phyloP scores from a whole-genome alignment of 192 early-diverging fungal genomes.

The Coemansia furcata region DNA sequence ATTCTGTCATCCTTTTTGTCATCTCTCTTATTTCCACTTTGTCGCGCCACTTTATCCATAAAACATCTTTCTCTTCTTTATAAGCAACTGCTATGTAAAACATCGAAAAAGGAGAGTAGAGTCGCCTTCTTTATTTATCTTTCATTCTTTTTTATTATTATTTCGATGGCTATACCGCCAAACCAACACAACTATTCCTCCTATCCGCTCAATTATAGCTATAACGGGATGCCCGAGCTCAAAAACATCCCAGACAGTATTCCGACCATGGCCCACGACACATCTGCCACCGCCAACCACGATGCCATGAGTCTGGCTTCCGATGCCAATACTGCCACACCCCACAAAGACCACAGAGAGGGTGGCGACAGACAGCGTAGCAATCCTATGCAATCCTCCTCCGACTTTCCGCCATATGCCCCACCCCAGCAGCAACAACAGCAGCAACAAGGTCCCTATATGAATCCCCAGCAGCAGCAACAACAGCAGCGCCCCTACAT shows the following conservation, averaged over 20 bases:
- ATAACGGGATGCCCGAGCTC: conserved; percentile 40
- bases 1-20: background rate
- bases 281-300: conserved; percentile 7
- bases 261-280: conserved; percentile 8
- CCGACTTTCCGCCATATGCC: background rate
- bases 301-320: conserved; percentile 11
- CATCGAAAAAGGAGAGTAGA: background rate
- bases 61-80: background rate
- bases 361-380: background rate
- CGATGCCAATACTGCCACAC: conserved; percentile 1
- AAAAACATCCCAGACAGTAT: conserved; percentile 14
- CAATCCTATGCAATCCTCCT: background rate
- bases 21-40: background rate
- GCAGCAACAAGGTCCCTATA: conserved; percentile 6
- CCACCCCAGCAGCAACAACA: conserved; percentile 4
- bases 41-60: background rate
- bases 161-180: conserved; percentile 11
- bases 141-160: background rate
- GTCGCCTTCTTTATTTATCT: conserved; percentile 2
- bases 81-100: background rate
- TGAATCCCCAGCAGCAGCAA: background rate
- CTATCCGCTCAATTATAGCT: conserved; percentile 34
- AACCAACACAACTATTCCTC: background rate
- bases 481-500: conserved; percentile 5
- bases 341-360: conserved; percentile 5